Base-by-base conservation (phyloP, 768 basidiomycete genomes). In the Suillus variegatus region DNA sequence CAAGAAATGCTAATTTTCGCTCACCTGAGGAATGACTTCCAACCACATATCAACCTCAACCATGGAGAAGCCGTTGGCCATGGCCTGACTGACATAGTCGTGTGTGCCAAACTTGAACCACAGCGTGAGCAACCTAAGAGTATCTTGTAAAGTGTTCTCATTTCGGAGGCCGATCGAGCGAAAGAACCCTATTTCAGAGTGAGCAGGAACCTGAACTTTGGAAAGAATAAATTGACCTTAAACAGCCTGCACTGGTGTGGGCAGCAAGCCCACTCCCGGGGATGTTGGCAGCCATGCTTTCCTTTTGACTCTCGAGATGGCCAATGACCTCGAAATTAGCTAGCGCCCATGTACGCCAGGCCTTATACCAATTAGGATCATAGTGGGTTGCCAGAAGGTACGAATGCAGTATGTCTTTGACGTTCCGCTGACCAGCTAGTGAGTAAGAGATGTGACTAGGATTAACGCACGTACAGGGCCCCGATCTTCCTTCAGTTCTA, bases 101-200 rank as follows among this genome's bases (percentile, higher is more conserved):
- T 96, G 89, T 38, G 89, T 88, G 13, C 97, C 97, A 74, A 91
- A 98, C 72, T 97, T 97, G 84, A 99, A 99, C 97, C 97, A 99
- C 2, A 99, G 80, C 0, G 97, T 98, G 43, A 99, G 81, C 9
- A 99, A 81, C 20, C 97, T 88, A 14, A 99, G 83, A 0, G 93
- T 97, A 69, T 99, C 97, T 74, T 99, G 97, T 10, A 99, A 80
- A 1, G 96, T 91, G 71, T 96, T 94, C 69, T 92, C 90, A 67
- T 92, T 93, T 18, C 92, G 89, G 58, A 99, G 82, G 41, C 93
- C 86, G 67, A 99, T 97, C 0, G 97, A 99, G 8, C 90, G 89
- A 86, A 98, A 96, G 83, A 99, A 97, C 6, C 93, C 93, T 93
- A 66, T 60, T 6, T 54, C 54, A 16, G n/a, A 22, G 41, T 64